Percentiles rank a stretch among this genome's conserved stretches.
phyloP scores from a whole-genome alignment of 129 eudicot species.

The Arctium lappa region DNA sequence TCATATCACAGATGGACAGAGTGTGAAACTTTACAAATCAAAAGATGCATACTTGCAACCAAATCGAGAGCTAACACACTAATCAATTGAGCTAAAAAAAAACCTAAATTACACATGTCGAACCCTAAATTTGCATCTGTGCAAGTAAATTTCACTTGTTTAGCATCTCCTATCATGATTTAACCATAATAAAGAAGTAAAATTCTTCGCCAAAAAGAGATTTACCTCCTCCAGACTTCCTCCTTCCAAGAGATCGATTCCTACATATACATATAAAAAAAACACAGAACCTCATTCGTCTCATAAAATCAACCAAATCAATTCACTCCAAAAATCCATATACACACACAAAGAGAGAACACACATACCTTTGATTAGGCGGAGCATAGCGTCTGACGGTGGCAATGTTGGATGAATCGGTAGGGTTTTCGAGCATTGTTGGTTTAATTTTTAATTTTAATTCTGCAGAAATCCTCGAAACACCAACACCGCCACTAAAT shows the following conservation, averaged over 20 bases:
- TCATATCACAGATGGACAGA: constrained; percentile 3
- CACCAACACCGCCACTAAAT: constrained; percentile 34
- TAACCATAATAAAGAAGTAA: background rate
- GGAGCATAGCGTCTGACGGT: constrained; percentile 83
- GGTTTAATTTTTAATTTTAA: background rate
- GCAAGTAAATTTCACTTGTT: background rate
- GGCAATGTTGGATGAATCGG: constrained; percentile 53
- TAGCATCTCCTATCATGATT: background rate
- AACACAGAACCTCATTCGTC: background rate
- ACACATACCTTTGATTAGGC: constrained; percentile 62
- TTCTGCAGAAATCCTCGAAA: constrained; percentile 8
- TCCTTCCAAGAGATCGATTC: constrained; percentile 74
- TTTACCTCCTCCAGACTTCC: constrained; percentile 89
- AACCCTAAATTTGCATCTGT: background rate
- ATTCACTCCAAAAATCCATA: background rate
- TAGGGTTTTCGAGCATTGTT: constrained; percentile 72
- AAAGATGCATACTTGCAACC: background rate
- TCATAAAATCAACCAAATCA: background rate
- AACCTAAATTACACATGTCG: background rate
- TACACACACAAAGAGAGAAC: background rate
- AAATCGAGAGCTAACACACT: background rate
- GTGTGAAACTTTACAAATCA: background rate
- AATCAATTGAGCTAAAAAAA: background rate
- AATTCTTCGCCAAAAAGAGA: background rate
- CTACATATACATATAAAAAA: constrained; percentile 30